Percentiles rank a stretch among this genome's conserved stretches.
Conservation (phyloP, 805 yeast species). For the Komagataella populi region DNA sequence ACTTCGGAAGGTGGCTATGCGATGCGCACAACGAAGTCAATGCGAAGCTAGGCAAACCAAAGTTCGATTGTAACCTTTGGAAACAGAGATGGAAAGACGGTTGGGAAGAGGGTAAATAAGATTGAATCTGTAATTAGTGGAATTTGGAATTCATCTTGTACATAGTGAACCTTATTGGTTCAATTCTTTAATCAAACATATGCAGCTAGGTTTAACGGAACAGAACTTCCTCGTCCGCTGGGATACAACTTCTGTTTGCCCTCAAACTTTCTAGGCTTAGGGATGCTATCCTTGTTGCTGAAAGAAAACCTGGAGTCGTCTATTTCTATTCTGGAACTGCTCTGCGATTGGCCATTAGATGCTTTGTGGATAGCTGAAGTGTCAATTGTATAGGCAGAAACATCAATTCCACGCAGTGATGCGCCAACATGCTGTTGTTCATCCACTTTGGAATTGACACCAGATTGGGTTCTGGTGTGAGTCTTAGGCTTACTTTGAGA, state of each 20-base stretch:
- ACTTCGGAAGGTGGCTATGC: slow-evolving; percentile 84
- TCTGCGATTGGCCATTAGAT: slow-evolving; percentile 5
- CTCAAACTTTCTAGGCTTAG: slow-evolving; percentile 75
- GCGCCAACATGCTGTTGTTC: slow-evolving; percentile 33
- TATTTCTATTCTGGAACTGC: slow-evolving; percentile 26
- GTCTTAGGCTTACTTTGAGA: slow-evolving; percentile 1
- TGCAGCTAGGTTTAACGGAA: slow-evolving; percentile 56
- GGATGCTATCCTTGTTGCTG: slow-evolving; percentile 53
- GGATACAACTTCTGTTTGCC: slow-evolving; percentile 74
- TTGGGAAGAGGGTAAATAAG: slow-evolving; percentile 59
- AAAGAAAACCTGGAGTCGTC: slow-evolving; percentile 69
- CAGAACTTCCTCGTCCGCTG: slow-evolving; percentile 89
- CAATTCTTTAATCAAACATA: background rate
- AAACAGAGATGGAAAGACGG: slow-evolving; percentile 91
- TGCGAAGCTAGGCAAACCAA: slow-evolving; percentile 69
- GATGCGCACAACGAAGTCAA: slow-evolving; percentile 95
- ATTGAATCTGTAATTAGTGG: slow-evolving; percentile 16
- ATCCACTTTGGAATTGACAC: slow-evolving; percentile 19
- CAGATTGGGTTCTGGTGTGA: slow-evolving; percentile 6
- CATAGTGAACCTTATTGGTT: slow-evolving; percentile 13
- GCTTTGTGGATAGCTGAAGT: slow-evolving; percentile 13
- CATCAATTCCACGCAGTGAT: slow-evolving; percentile 44
- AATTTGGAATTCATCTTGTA: slow-evolving; percentile 24
- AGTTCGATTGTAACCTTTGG: slow-evolving; percentile 84
- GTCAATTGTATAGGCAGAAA: slow-evolving; percentile 53